phyloP scores from a whole-genome alignment of 345 rosid species.

The Bruguiera sexangula region DNA sequence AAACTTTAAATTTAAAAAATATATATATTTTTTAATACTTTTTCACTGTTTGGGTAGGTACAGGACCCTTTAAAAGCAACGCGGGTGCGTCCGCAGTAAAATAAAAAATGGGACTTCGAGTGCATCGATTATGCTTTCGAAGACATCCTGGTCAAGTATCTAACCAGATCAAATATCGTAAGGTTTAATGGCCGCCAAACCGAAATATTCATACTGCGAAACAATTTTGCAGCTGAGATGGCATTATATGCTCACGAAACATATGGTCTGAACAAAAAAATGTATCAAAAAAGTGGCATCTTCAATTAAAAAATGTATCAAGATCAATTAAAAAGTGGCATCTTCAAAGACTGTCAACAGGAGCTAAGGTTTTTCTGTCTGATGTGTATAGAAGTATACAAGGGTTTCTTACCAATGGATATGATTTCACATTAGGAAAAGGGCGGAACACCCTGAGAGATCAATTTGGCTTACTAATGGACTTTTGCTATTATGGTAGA shows the following conservation, averaged over 20 bases:
- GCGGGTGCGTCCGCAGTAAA: no score
- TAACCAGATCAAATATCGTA: no score
- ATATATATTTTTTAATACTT: no score
- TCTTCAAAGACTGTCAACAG: background rate
- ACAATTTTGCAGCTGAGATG: background rate
- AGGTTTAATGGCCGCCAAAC: no score
- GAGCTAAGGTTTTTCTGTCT: background rate
- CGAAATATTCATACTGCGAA: no score
- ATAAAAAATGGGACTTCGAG: no score
- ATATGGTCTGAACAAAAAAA: background rate
- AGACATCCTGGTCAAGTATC: no score
- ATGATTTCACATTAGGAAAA: background rate
- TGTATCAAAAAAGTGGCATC: no score
- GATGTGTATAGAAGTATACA: background rate
- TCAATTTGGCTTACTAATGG: background rate
- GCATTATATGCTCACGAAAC: background rate
- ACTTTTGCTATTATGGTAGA: background rate
- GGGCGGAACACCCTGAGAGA: constrained; percentile 24
- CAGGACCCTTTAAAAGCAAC: no score
- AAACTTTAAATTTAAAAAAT: no score
- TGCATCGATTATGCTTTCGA: no score
- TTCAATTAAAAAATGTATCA: background rate
- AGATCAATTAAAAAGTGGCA: background rate
- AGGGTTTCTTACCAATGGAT: background rate
- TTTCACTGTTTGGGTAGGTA: no score